Percentiles rank a stretch among this genome's conserved stretches.
These are phyloP conservation scores for Talaromyces sp. DNA, from an alignment of 2,329 filamentous ascomycete species.

Conservation along the genomic window DNA sequence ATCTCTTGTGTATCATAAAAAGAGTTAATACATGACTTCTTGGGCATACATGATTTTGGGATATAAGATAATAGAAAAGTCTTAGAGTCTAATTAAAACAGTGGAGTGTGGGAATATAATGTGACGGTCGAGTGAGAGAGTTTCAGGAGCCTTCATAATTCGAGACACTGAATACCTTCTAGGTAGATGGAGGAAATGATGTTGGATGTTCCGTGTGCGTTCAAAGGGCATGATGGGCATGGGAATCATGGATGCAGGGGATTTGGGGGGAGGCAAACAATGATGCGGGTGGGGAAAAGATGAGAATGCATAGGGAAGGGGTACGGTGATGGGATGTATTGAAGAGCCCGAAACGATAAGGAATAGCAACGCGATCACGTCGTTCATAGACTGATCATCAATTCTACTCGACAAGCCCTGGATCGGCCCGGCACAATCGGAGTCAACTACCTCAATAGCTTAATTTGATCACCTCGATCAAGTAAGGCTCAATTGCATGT, in stretches of 20 bases:
- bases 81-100: constrained; percentile 38
- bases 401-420: neutral
- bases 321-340: constrained; percentile 9
- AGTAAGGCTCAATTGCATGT: constrained; percentile 1
- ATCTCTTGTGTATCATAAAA: constrained; percentile 32
- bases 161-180: constrained; percentile 15
- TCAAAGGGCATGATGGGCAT: constrained; percentile 11
- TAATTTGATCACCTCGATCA: neutral
- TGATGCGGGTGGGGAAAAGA: constrained; percentile 17
- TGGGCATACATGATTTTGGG: constrained; percentile 36
- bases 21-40: constrained; percentile 40
- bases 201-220: constrained; percentile 13
- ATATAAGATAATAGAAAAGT: constrained; percentile 9
- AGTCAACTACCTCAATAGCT: neutral
- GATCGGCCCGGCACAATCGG: constrained; percentile 1
- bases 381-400: neutral
- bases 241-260: constrained; percentile 17
- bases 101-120: constrained; percentile 15
- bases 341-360: neutral
- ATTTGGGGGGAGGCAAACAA: constrained; percentile 22
- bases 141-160: constrained; percentile 11
- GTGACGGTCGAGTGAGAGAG: neutral
- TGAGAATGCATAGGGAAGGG: constrained; percentile 4
- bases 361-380: neutral
- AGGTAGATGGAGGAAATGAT: neutral